Conservation (phyloP, 73 alveolate genomes). For the Paramecium octaurelia region DNA sequence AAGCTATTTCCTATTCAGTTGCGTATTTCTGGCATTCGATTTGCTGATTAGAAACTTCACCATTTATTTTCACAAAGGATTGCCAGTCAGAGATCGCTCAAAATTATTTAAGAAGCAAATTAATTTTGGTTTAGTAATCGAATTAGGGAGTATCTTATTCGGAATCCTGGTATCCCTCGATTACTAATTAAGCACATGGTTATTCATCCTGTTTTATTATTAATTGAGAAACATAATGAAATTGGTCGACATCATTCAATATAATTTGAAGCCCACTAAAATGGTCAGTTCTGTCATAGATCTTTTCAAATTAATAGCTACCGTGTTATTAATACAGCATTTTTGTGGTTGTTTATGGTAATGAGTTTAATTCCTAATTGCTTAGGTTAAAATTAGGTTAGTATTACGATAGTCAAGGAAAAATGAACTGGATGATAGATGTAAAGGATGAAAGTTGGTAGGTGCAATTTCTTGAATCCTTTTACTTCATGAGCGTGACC, state of each 20-base stretch:
- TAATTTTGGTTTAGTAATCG: not conserved
- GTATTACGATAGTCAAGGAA: not conserved
- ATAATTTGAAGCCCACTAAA: not conserved
- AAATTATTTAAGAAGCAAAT: not conserved
- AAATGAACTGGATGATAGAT: not conserved
- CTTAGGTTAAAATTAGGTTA: not conserved
- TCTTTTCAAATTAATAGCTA: not conserved
- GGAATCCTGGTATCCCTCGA: not conserved
- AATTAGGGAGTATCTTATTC: not conserved
- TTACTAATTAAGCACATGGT: not conserved
- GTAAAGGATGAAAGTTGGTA: not conserved
- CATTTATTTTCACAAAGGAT: not conserved
- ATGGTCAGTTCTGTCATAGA: not conserved
- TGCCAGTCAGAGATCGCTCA: not conserved
- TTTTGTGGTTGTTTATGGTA: constrained; percentile 38
- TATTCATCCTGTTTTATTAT: not conserved
- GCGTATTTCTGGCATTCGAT: not conserved
- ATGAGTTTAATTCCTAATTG: not conserved
- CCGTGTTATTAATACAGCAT: not conserved
- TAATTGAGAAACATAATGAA: not conserved
- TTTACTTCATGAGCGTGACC: constrained; percentile 31
- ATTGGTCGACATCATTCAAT: not conserved
- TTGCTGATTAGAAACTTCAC: not conserved
- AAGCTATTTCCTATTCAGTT: not conserved
- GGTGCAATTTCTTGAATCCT: not conserved